These are phyloP conservation scores for Melaleuca alternifolia DNA, from an alignment of 345 rosid species.

Conservation along the genomic window DNA sequence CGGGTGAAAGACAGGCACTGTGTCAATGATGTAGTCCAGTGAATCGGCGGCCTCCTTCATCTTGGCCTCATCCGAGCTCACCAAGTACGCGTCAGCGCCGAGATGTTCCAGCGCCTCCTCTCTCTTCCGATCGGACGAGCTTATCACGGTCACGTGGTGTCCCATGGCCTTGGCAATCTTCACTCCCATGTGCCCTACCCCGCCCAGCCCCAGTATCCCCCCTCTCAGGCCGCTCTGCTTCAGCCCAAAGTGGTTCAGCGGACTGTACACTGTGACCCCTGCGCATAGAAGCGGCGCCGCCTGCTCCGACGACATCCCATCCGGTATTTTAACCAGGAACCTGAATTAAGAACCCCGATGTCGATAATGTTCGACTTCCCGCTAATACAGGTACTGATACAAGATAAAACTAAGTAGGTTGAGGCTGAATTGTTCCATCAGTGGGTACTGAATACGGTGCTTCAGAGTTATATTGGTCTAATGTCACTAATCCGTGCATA, in stretches of 20 bases:
- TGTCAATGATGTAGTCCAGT: constrained; percentile 80
- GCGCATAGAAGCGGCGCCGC: constrained; percentile 86
- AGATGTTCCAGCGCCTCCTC: constrained; percentile 74
- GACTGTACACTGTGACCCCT: constrained; percentile 88
- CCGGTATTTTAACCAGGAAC: constrained; percentile 83
- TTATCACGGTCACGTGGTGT: constrained; percentile 89
- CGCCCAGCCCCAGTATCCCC: constrained; percentile 86
- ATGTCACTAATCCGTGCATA: background rate
- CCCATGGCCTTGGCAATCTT: constrained; percentile 94
- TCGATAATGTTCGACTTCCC: background rate
- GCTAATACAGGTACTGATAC: background rate
- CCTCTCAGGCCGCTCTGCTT: constrained; percentile 63
- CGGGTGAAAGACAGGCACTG: constrained; percentile 74
- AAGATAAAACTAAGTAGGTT: background rate
- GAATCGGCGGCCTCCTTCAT: constrained; percentile 69
- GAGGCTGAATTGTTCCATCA: background rate
- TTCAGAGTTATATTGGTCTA: background rate
- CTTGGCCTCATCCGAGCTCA: constrained; percentile 49
- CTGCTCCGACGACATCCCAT: constrained; percentile 74
- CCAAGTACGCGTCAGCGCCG: constrained; percentile 75
- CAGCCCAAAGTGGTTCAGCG: constrained; percentile 68
- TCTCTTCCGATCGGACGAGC: constrained; percentile 84
- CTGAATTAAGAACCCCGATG: constrained; percentile 5
- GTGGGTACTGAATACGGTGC: background rate
- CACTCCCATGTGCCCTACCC: constrained; percentile 99